These are phyloP conservation scores for Begonia masoniana DNA, from an alignment of 306 rosid species.

Conservation along the genomic window DNA sequence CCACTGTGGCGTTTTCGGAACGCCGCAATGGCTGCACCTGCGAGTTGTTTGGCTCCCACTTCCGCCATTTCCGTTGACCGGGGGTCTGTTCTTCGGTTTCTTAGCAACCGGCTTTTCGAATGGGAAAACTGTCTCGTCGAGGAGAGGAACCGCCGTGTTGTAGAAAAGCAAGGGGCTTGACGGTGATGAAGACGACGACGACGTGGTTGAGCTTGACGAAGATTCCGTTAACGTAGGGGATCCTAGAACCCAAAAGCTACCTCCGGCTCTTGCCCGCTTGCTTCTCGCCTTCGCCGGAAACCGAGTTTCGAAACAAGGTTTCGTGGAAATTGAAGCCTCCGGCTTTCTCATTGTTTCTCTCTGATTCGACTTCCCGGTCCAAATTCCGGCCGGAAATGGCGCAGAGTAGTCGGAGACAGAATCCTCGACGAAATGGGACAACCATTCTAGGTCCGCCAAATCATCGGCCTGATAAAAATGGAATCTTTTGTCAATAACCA, in stretches of 20 bases:
- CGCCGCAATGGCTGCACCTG: constrained; percentile 93
- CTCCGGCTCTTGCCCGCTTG: constrained; percentile 53
- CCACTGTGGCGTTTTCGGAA: constrained; percentile 97
- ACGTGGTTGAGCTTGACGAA: constrained; percentile 50
- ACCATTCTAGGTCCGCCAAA: constrained; percentile 76
- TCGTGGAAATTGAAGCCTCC: constrained; percentile 2
- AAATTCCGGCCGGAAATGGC: constrained; percentile 25
- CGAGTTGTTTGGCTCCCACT: constrained; percentile 29
- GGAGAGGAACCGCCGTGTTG: constrained; percentile 13
- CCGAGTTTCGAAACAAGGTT: constrained; percentile 42
- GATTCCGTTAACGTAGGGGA: constrained; percentile 49
- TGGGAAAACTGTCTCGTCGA: constrained; percentile 15
- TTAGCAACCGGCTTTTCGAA: constrained; percentile 14
- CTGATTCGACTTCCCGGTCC: constrained; percentile 12
- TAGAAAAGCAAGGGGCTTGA: constrained; percentile 29
- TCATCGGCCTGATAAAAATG: constrained; percentile 57
- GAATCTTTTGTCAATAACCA: not conserved
- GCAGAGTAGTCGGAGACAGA: constrained; percentile 49
- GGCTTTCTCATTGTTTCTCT: constrained; percentile 4
- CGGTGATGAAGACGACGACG: constrained; percentile 55
- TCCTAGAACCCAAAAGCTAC: constrained; percentile 66
- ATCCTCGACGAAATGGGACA: constrained; percentile 86
- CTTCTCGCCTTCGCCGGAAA: constrained; percentile 81
- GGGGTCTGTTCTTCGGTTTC: constrained; percentile 19
- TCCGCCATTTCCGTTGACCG: not conserved